Conservation (phyloP, 371 early-diverging fungal species). For the Mucor indicus region DNA sequence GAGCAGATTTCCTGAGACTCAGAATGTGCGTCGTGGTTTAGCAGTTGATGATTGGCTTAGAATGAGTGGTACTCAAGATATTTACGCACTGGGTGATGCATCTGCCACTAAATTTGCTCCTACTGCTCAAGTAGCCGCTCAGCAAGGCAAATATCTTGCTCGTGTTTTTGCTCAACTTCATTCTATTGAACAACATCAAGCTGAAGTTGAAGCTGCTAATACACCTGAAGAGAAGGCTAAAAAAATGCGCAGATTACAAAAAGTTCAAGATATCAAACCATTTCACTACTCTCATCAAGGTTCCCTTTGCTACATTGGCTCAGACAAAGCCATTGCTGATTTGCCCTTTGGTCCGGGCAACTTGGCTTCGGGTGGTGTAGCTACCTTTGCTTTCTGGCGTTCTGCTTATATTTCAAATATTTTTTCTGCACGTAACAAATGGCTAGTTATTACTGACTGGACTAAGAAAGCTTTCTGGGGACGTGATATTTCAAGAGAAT, state of each 20-base stretch:
- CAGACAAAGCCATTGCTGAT: slow-evolving; percentile 89
- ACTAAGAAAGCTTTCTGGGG: slow-evolving; percentile 81
- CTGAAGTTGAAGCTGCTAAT: slow-evolving; percentile 17
- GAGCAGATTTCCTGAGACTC: slow-evolving; percentile 65
- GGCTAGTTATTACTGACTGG: slow-evolving; percentile 88
- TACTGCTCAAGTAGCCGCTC: slow-evolving; percentile 91
- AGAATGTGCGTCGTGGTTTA: slow-evolving; percentile 82
- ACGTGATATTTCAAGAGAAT: slow-evolving; percentile 88
- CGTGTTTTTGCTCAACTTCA: slow-evolving; percentile 61
- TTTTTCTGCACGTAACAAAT: slow-evolving; percentile 79
- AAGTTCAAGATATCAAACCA: slow-evolving; percentile 53
- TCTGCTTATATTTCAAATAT: slow-evolving; percentile 70
- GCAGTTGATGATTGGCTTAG: slow-evolving; percentile 82
- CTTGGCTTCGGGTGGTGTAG: slow-evolving; percentile 65
- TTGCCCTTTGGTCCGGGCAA: slow-evolving; percentile 74
- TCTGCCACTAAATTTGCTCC: slow-evolving; percentile 86
- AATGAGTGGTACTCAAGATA: slow-evolving; percentile 68
- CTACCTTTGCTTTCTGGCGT: slow-evolving; percentile 79
- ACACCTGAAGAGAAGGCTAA: slow-evolving; percentile 38
- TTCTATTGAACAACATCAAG: slow-evolving; percentile 40
- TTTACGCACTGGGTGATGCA: slow-evolving; percentile 89
- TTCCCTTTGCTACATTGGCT: slow-evolving; percentile 87
- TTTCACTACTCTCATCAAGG: slow-evolving; percentile 84
- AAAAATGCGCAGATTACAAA: slow-evolving; percentile 35
- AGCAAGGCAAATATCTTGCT: slow-evolving; percentile 87